Percentiles rank a stretch among this genome's conserved stretches.
Conservation (phyloP, 257 asterid genomes). For the Vinca minor region DNA sequence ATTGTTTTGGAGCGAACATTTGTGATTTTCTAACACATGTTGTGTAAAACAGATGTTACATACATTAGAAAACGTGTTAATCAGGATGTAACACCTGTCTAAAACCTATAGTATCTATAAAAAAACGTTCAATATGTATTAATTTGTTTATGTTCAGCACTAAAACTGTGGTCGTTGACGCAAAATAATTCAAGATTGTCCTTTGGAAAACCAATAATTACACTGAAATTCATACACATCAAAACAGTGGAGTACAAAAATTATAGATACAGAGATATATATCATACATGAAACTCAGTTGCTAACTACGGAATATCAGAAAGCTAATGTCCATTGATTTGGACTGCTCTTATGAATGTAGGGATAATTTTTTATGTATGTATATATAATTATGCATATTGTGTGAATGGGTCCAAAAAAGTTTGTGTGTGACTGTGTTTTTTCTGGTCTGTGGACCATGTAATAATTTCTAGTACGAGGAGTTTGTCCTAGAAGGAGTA, state of each 20-base stretch:
- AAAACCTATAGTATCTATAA: too few species aligned
- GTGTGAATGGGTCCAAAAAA: neutral
- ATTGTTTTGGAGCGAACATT: too few species aligned
- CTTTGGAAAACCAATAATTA: neutral
- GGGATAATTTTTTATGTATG: conserved; percentile 1
- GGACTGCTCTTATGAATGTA: conserved; percentile 8
- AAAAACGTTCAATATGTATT: too few species aligned
- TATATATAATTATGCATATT: neutral
- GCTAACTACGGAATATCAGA: neutral
- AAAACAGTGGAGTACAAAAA: too few species aligned
- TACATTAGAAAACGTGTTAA: too few species aligned
- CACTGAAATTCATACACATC: conserved; percentile 1
- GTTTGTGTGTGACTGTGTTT: neutral
- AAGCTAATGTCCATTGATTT: conserved; percentile 4
- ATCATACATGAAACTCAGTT: neutral
- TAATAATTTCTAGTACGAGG: conserved; percentile 10
- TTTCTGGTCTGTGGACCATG: conserved; percentile 8
- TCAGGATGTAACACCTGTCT: too few species aligned
- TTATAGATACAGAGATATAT: neutral
- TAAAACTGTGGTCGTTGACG: too few species aligned
- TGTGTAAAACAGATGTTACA: too few species aligned
- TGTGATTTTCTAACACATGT: too few species aligned
- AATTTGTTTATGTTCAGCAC: too few species aligned
- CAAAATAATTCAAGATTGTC: neutral
- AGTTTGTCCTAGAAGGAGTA: neutral